phyloP scores from a whole-genome alignment of 2,329 filamentous ascomycete genomes.

The Phialophora verrucosa region DNA sequence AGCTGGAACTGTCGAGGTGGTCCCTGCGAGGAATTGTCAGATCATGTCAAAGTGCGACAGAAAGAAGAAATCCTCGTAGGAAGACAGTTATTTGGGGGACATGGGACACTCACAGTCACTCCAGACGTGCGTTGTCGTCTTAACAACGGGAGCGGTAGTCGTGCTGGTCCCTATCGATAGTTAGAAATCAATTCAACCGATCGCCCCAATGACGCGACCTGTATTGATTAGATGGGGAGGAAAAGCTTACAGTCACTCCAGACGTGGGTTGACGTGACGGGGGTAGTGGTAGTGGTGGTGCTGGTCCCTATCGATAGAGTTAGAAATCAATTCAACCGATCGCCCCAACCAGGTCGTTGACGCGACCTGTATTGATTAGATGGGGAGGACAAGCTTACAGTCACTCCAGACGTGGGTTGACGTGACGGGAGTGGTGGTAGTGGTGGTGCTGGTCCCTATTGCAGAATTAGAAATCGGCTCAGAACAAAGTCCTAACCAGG shows the following conservation, averaged over 20 bases:
- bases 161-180: background rate
- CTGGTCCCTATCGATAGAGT: background rate
- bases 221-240: too few species aligned
- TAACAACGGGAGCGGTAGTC: background rate
- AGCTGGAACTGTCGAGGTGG: constrained; percentile 22
- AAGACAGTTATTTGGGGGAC: background rate
- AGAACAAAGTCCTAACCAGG: background rate
- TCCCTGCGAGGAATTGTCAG: constrained; percentile 18
- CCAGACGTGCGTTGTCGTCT: constrained; percentile 19
- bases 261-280: constrained; percentile 6
- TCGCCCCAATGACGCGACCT: too few species aligned
- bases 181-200: too few species aligned
- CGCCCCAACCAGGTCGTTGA: too few species aligned
- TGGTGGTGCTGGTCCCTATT: constrained; percentile 1
- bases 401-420: too few species aligned
- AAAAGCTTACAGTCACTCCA: constrained; percentile 2
- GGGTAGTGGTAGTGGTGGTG: background rate
- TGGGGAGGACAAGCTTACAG: too few species aligned
- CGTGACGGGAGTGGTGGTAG: background rate
- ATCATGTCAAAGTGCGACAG: constrained; percentile 32
- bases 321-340: too few species aligned
- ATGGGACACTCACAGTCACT: constrained; percentile 16
- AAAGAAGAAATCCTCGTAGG: background rate
- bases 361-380: too few species aligned
- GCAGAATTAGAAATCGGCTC: background rate